Evolutionary conservation across 495 filamentous ascomycete genomes (phyloP).

Genomic region (Glonium stellatum): DNA sequence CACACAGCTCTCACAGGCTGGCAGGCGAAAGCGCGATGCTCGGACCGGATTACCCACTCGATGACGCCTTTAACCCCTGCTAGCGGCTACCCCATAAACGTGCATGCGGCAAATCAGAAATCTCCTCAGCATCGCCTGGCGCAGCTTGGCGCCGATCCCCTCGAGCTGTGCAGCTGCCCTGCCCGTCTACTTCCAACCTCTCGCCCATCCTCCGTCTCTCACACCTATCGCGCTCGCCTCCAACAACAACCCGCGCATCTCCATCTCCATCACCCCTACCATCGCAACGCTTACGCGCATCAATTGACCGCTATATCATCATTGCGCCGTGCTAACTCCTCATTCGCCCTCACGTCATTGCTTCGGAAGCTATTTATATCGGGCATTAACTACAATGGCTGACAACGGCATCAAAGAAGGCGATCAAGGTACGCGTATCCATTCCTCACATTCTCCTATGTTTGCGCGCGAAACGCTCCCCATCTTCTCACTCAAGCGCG

Average conservation of each 20-base stretch:
- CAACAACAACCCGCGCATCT: not conserved
- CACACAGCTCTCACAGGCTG: too few relatives aligned
- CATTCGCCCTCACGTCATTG: not conserved
- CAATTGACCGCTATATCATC: not conserved
- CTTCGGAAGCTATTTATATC: not conserved
- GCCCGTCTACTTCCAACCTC: not conserved
- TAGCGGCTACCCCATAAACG: not conserved
- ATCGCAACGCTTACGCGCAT: conserved; percentile 1
- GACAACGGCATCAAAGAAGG: conserved; percentile 39
- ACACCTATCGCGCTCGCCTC: not conserved
- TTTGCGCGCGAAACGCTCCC: not conserved
- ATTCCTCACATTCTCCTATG: not conserved
- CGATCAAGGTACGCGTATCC: conserved; percentile 38
- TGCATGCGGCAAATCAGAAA: not conserved
- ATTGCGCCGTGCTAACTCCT: not conserved
- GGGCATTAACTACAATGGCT: conserved; percentile 29
- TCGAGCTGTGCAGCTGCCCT: not conserved
- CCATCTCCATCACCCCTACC: not conserved
- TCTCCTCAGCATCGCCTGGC: not conserved
- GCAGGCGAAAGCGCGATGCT: not conserved
- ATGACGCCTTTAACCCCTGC: not conserved
- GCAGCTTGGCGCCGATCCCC: not conserved
- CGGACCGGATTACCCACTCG: not conserved
- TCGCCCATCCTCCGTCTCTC: not conserved
- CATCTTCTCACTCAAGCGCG: conserved; percentile 7